A percentile compares a stretch with the other conserved stretches of the same genome.
phyloP scores from a whole-genome alignment of 345 rosid genomes.

The Pistacia integerrima region DNA sequence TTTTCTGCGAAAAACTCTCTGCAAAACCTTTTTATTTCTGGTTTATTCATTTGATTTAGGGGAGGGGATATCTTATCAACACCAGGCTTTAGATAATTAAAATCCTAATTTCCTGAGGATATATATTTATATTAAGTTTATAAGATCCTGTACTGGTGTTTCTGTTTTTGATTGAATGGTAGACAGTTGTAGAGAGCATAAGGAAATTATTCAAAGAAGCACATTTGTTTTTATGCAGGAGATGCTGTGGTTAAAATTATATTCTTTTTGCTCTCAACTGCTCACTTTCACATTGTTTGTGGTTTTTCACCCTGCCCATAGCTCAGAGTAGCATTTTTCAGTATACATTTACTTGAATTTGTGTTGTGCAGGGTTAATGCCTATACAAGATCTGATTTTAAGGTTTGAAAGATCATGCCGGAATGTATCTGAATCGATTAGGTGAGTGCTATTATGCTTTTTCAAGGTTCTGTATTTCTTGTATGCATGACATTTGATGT shows the following conservation, averaged over 20 bases:
- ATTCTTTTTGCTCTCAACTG: not conserved
- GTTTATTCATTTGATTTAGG: not conserved
- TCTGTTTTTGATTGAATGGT: not conserved
- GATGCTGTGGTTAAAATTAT: not conserved
- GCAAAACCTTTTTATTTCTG: not conserved
- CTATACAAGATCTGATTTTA: slow-evolving; percentile 80
- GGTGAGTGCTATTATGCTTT: slow-evolving; percentile 42
- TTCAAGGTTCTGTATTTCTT: not conserved
- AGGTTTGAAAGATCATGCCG: slow-evolving; percentile 84
- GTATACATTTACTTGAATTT: not conserved
- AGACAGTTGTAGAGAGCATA: not conserved
- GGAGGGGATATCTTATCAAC: not conserved
- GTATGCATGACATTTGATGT: not conserved
- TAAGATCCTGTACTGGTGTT: not conserved
- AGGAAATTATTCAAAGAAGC: not conserved
- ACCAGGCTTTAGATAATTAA: not conserved
- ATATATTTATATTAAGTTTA: not conserved
- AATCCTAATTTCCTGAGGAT: not conserved
- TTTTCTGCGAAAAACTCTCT: not conserved
- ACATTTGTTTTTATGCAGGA: not conserved
- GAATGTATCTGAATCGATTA: slow-evolving; percentile 75
- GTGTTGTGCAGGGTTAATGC: slow-evolving; percentile 70
- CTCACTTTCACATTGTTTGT: not conserved
- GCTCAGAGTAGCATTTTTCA: slow-evolving; percentile 6
- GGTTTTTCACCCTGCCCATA: slow-evolving; percentile 2